Conservation (phyloP, 2,329 filamentous ascomycete genomes). For the Penicillium sp. region DNA sequence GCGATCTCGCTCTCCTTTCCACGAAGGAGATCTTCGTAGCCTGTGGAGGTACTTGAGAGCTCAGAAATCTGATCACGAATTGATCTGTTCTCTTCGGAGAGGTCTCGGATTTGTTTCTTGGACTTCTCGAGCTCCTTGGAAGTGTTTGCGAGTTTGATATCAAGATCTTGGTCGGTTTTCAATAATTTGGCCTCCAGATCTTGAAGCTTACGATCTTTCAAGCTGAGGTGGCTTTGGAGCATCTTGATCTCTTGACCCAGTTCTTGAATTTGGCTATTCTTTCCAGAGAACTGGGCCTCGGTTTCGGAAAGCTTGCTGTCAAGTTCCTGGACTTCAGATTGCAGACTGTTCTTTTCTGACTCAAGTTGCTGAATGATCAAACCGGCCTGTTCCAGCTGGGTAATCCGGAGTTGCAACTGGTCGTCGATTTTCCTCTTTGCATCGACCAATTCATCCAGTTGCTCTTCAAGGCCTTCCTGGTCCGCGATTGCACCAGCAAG, state of each 20-base stretch:
- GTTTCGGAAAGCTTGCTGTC: constrained; percentile 70
- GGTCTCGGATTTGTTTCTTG: constrained; percentile 70
- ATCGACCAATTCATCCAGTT: constrained; percentile 81
- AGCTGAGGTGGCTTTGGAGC: constrained; percentile 80
- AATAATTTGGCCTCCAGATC: constrained; percentile 83
- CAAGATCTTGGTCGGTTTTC: constrained; percentile 81
- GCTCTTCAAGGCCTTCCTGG: constrained; percentile 88
- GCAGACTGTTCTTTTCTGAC: constrained; percentile 75
- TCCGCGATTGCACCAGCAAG: constrained; percentile 88
- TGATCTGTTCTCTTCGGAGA: constrained; percentile 75
- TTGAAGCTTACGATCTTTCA: constrained; percentile 86
- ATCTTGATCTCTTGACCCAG: constrained; percentile 83
- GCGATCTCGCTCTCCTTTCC: constrained; percentile 92
- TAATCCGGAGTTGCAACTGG: constrained; percentile 72
- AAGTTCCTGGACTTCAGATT: constrained; percentile 64
- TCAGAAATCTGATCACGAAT: constrained; percentile 82
- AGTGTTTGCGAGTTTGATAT: constrained; percentile 74
- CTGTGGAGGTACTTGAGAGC: constrained; percentile 84
- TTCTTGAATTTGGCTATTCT: constrained; percentile 71
- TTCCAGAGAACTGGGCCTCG: constrained; percentile 66
- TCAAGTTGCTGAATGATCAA: constrained; percentile 82
- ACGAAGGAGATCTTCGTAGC: constrained; percentile 89
- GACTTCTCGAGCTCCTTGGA: constrained; percentile 75
- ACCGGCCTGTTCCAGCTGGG: constrained; percentile 87
- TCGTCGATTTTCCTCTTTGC: constrained; percentile 87